Base-by-base conservation (phyloP, 2,329 filamentous ascomycete genomes). In the Pseudogymnoascus sp. region DNA sequence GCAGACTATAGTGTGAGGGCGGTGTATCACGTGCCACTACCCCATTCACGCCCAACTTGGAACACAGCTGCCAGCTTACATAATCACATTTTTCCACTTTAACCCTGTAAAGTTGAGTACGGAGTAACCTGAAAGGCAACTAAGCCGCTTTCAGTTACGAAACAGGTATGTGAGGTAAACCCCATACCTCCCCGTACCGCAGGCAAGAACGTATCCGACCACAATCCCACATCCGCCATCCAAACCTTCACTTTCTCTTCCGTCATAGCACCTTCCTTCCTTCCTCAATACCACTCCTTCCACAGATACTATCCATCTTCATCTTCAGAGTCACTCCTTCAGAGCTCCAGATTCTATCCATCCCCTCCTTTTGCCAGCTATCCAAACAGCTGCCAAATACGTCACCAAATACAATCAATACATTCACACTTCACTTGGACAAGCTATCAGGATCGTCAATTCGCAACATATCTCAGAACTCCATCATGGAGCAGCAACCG, bases 401-500 rank as follows among this genome's bases (percentile, higher is more conserved):
- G 37, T 62, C 60, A 49, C 60, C 40, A 40, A 60, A n/a, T 28
- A 31, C 60, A 60, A 23, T 28, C 60, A 60, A 23, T 28, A 31
- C 60, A 42, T 37, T 56, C 38, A 42, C 36, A 23, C 38, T 43
- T 49, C 60, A 40, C 34, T 16, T 25, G 36, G 12, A n/a, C 56
- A 53, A 53, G 46, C 37, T 40, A 60, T 37, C 60, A 62, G 25
- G 38, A 62, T 62, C 34, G 37, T 40, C 59, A 60, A 60, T 60
- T 60, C 34, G 1, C 59, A 53, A 53, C 46, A 53, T 53, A 31
- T 31, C 46, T 53, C 46, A 34, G 46, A 25, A 53, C 34, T 43
- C 60, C 38, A 62, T 69, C 75, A 90, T 90, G 87, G 87, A 87
- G 74, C 82, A 87, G 77, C 83, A 84, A 71, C 76, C 80, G 71